Percentiles rank a stretch among this genome's conserved stretches.
phyloP scores from a whole-genome alignment of 352 stramenopile genomes.

The Thalassiosira exigua region DNA sequence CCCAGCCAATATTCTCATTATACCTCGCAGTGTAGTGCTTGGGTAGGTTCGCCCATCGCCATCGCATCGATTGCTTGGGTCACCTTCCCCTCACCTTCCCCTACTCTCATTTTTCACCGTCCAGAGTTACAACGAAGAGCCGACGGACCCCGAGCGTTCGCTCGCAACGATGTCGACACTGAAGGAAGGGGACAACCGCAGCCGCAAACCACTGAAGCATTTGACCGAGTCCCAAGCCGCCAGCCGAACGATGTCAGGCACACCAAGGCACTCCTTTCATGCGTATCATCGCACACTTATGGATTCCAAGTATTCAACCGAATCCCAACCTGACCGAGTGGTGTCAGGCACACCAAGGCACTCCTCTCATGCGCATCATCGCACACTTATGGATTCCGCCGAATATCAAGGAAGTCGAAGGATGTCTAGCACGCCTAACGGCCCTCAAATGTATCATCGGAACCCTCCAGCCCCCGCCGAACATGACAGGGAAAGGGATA shows the following conservation, averaged over 20 bases:
- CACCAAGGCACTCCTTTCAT: background rate
- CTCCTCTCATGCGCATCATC: no score
- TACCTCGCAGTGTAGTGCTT: no score
- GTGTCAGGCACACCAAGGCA: background rate
- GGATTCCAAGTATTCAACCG: no score
- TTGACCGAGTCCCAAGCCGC: background rate
- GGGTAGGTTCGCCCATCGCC: no score
- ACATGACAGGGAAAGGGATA: background rate
- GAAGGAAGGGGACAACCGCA: background rate
- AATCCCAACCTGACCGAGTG: background rate
- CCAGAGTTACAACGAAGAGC: background rate
- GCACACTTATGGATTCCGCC: no score
- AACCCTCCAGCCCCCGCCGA: no score
- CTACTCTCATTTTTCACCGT: background rate
- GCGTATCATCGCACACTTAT: no score
- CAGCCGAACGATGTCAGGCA: background rate
- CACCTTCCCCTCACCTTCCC: background rate
- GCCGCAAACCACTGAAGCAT: background rate
- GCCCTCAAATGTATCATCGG: no score
- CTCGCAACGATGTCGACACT: background rate
- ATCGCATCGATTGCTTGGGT: no score
- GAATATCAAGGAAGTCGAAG: background rate
- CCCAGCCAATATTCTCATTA: slow-evolving; percentile 1
- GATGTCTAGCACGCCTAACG: background rate
- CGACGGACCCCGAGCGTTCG: background rate